A percentile compares a stretch with the other conserved stretches of the same genome.
phyloP scores from a whole-genome alignment of 768 basidiomycete species.

The Mycena rosella region DNA sequence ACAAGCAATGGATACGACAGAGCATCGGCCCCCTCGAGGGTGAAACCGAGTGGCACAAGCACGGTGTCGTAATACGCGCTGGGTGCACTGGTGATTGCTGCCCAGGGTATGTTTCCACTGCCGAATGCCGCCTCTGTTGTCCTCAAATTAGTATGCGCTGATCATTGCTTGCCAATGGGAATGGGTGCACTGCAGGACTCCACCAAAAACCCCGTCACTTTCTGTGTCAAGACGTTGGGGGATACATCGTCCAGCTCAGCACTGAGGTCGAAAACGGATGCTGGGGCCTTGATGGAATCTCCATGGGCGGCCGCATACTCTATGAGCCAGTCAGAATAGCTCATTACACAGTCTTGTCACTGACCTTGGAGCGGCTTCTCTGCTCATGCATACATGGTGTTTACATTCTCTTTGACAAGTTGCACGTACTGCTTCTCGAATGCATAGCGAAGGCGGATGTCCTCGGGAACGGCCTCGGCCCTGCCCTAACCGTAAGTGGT shows the following conservation, averaged over 20 bases:
- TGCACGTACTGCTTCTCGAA: no score
- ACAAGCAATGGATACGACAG: neutral
- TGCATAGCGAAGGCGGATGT: no score
- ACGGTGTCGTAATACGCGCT: constrained; percentile 14
- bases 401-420: no score
- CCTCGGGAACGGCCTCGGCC: no score
- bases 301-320: neutral
- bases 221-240: neutral
- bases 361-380: neutral
- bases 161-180: neutral
- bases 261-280: neutral
- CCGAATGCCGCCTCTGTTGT: constrained; percentile 21
- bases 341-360: neutral
- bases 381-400: no score
- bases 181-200: constrained; percentile 3
- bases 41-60: neutral
- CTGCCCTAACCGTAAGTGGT: no score
- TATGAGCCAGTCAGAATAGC: neutral
- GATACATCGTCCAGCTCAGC: constrained; percentile 4
- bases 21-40: neutral
- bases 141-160: neutral
- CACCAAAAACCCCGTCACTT: neutral
- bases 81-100: no score
- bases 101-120: neutral
- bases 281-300: neutral